Evolutionary conservation across 192 early-diverging fungal species (phyloP), one percentile per base, ranked within the genome.

Genomic region (Glomus cerebriforme): DNA sequence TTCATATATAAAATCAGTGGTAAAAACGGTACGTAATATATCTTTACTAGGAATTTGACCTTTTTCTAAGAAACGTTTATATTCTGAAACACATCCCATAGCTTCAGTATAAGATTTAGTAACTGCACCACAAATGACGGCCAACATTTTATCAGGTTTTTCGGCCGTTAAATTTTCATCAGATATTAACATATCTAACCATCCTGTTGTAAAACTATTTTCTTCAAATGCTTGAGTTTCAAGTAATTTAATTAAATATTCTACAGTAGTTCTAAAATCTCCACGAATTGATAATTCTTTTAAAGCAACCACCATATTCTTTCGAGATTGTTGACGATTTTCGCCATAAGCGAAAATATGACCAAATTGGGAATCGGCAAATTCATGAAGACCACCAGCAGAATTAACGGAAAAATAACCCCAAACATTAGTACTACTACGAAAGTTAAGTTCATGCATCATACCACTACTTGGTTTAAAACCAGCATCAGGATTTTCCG

Each of bases 361-460:
- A 43, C 98, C 98, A 81, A 99, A 99, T 86, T 99, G 98, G 32
- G 95, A 97, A 83, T 99, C 98, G n/a, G 98, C 98, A 88, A 93
- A 99, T 83, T 99, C 98, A 86, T 99, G 98, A 78, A 99, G 89
- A 78, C 96, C 97, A 79, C 98, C 97, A 37, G 93, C 92, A 31
- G 95, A 89, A 80, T 92, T 95, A 59, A 99, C 97, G 8, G 95
- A 96, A 86, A 99, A 99, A 89, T 98, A 98, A n/a, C 98, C 98
- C 98, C 98, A 98, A 39, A 99, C 98, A 73, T 98, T 98, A 59
- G 91, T 95, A 83, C 94, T 95, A 74, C 91, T 93, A 49, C 96
- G 87, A 89, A 99, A 99, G 86, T 98, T 99, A 68, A 99, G 93
- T 82, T 97, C 96, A 77, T 96, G 92, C 86, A 99, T 92, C 86